Conservation (phyloP, 1,284 basidiomycete species). For the Ceratorhiza oryzae-sativae region DNA sequence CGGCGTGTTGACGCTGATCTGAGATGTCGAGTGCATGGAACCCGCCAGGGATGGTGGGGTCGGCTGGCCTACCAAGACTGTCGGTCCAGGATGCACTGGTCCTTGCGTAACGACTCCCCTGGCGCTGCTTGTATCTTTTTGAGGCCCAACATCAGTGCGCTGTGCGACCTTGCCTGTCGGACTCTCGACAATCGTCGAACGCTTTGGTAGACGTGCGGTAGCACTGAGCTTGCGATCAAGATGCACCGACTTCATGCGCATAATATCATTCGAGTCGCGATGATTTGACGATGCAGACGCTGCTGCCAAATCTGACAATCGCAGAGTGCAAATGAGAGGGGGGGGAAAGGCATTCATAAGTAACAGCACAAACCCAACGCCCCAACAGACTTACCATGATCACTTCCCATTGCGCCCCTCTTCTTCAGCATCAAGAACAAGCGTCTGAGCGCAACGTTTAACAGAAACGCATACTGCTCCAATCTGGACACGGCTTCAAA, state of each 20-base stretch:
- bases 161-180: slow-evolving; percentile 90
- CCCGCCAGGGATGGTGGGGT: slow-evolving; percentile 20
- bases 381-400: slow-evolving; percentile 36
- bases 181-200: slow-evolving; percentile 94
- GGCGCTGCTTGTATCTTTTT: not conserved
- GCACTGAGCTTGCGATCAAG: slow-evolving; percentile 95
- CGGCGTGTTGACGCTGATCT: not conserved
- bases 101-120: not conserved
- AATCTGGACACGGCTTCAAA: slow-evolving; percentile 93
- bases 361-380: not conserved
- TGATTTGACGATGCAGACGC: slow-evolving; percentile 58
- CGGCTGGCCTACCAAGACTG: slow-evolving; percentile 35
- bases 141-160: slow-evolving; percentile 57
- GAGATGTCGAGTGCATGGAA: slow-evolving; percentile 15
- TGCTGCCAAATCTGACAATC: slow-evolving; percentile 3
- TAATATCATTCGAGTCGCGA: slow-evolving; percentile 87
- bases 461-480: slow-evolving; percentile 96
- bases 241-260: slow-evolving; percentile 92
- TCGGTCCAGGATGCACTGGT: slow-evolving; percentile 46
- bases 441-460: slow-evolving; percentile 93
- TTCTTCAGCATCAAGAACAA: slow-evolving; percentile 91
- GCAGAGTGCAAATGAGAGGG: not conserved
- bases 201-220: slow-evolving; percentile 88
- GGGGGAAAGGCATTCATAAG: not conserved
- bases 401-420: slow-evolving; percentile 84